Evolutionary conservation across 176 grass and related monocot species (phyloP), one percentile per base, ranked within the genome.

Genomic region (Pharus latifolius): DNA sequence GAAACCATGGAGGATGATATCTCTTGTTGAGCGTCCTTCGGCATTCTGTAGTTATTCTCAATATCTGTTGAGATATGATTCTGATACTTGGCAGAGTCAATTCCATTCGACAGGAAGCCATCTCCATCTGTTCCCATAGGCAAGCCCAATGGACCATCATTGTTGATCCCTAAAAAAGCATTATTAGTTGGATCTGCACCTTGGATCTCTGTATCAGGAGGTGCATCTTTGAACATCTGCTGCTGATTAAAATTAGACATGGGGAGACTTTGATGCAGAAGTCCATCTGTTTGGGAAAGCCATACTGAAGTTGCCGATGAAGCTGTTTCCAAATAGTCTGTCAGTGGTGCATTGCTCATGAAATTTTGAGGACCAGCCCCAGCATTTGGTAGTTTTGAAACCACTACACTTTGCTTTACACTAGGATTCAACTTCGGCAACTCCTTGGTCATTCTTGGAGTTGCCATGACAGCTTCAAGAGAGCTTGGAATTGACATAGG

Each of bases 291-390:
- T 57, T 87, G 91, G 82, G 91, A 95, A 56, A 95, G 80, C 75
- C 91, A 90, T 10, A 84, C 80, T 45, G 91, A 95, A 68, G 86
- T 93, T 76, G 86, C 87, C 14, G 91, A 95, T 2, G 91, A 95
- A 78, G 91, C 78, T 43, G 85, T 89, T 82, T 95, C 91, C 34
- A 87, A 66, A 78, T 81, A 87, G 60, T 90, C 91, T 11, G 74
- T 69, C 6, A 74, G 95, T 1, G 82, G 32, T 87, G 70, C 59
- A 62, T 78, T 88, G 41, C 77, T 90, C 60, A 80, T 52, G 70
- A 77, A 85, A 80, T 84, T 85, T 47, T 88, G 90, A 62, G 70
- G 67, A 69, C 63, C 47, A 43, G 61, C 49, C 66, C 71, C 87
- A 28, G 81, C 43, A 60, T 78, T 84, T 56, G 73, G 79, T 59